Evolutionary conservation across 768 basidiomycete species (phyloP), one percentile per base, ranked within the genome.

Genomic region (Amanita subjunquillea): DNA sequence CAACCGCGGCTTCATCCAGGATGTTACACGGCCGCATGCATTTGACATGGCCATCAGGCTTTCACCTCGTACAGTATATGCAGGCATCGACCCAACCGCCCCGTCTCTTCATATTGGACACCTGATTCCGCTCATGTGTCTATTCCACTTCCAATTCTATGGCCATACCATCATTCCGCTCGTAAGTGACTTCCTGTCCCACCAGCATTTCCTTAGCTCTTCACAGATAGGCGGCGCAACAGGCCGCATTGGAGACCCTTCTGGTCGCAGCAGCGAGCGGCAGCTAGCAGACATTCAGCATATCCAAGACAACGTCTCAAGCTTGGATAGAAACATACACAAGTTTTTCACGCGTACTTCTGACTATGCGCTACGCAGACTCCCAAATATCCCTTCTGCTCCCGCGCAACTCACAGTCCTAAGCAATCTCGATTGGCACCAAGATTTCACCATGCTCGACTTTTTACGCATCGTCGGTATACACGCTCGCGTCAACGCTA

Each of bases 191-290:
- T 17, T 12, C 12, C 1, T 25, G n/a, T 4, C 27, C 29, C 41
- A 12, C 15, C 5, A 48, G 43, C 3, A 5, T 40, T 34, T 29
- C 15, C 40, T 23, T n/a, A 49, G 46, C 29, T 42, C 32, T 37
- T 58, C 36, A 30, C 62, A 98, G 95, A 87, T 97, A 64, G 95
- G 96, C 30, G 93, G 92, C 1, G 94, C 92, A 7, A 98, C 95
- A 0, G 96, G 92, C 7, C 82, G 87, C n/a, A 85, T 99, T 42
- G 96, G 96, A 5, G 96, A 99, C 63, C 96, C 96, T 6, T 95
- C 94, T 3, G 95, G 96, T 2, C 78, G 94, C 34, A 75, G 77
- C 4, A 80, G 80, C 0, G 95, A 96, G 67, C 82, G 96, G 20
- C 77, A 82, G 50, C 74, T 81, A 3, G 78, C 91, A 4, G 73